phyloP scores from a whole-genome alignment of 257 asterid genomes.

The Solanum appendiculatum region DNA sequence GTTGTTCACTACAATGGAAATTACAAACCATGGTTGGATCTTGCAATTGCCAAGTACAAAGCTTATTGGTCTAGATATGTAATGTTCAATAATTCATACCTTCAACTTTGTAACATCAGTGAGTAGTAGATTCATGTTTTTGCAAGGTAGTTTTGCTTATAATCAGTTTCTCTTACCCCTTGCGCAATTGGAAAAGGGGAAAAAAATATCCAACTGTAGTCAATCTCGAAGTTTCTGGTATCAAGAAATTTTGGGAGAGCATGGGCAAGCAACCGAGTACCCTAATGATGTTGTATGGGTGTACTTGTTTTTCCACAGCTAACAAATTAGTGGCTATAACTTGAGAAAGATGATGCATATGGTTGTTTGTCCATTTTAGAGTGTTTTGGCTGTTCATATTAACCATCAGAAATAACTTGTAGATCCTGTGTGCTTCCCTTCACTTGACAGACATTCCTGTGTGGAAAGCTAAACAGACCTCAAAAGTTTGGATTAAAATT shows the following conservation, averaged over 20 bases:
- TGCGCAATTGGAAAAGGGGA: background rate
- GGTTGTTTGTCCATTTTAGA: background rate
- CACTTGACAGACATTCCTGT: background rate
- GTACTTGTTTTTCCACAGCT: background rate
- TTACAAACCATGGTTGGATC: slow-evolving; percentile 98
- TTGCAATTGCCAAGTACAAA: slow-evolving; percentile 79
- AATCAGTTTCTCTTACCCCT: background rate
- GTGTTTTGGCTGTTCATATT: background rate
- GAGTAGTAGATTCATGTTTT: slow-evolving; percentile 11
- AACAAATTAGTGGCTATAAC: background rate
- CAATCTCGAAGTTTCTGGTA: background rate
- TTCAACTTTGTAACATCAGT: slow-evolving; percentile 45
- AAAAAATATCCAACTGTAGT: background rate
- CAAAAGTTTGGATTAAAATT: background rate
- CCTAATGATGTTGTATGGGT: background rate
- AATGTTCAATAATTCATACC: slow-evolving; percentile 50
- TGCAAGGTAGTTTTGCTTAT: background rate
- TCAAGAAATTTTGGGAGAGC: background rate
- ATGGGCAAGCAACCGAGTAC: background rate
- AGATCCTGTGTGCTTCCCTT: background rate
- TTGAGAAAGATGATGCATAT: background rate
- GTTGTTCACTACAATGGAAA: slow-evolving; percentile 94
- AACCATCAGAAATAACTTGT: background rate
- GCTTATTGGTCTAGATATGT: slow-evolving; percentile 78
- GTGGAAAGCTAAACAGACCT: background rate